Conservation (phyloP, 2,329 filamentous ascomycete genomes). For the Ceratocystis ficicola region DNA sequence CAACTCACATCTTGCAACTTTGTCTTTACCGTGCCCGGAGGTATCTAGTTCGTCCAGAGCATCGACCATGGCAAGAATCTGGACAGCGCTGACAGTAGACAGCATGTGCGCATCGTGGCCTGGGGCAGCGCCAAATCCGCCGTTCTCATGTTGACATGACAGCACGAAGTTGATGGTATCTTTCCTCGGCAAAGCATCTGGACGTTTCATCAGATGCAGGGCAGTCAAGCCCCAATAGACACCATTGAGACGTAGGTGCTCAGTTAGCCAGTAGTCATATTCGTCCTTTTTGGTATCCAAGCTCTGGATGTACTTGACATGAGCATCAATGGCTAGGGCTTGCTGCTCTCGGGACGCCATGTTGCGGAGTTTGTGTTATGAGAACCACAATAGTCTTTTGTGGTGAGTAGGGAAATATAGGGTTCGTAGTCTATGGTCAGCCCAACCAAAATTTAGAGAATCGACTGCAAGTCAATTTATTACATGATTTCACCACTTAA, state of each 20-base stretch:
- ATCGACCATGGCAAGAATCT: conserved; percentile 79
- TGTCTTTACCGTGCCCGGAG: conserved; percentile 49
- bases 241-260: conserved; percentile 88
- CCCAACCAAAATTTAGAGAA: too few relatives aligned
- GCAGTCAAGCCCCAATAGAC: conserved; percentile 93
- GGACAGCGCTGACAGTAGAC: conserved; percentile 88
- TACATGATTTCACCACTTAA: too few relatives aligned
- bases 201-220: conserved; percentile 69
- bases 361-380: not conserved
- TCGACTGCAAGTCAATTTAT: too few relatives aligned
- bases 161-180: conserved; percentile 87
- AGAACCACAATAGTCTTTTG: too few relatives aligned
- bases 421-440: too few relatives aligned
- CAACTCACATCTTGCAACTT: conserved; percentile 66
- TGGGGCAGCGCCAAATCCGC: conserved; percentile 87
- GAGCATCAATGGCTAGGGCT: conserved; percentile 43
- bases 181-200: conserved; percentile 66
- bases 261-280: conserved; percentile 94
- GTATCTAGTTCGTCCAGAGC: conserved; percentile 72
- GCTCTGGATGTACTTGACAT: conserved; percentile 87
- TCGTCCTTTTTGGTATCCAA: conserved; percentile 87
- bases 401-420: too few relatives aligned
- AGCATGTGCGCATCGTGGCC: conserved; percentile 93
- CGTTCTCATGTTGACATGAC: conserved; percentile 77
- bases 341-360: conserved; percentile 30